A percentile compares a stretch with the other conserved stretches of the same genome.
Conservation (phyloP, 1,284 basidiomycete species). For the Ustilago xerochloae region DNA sequence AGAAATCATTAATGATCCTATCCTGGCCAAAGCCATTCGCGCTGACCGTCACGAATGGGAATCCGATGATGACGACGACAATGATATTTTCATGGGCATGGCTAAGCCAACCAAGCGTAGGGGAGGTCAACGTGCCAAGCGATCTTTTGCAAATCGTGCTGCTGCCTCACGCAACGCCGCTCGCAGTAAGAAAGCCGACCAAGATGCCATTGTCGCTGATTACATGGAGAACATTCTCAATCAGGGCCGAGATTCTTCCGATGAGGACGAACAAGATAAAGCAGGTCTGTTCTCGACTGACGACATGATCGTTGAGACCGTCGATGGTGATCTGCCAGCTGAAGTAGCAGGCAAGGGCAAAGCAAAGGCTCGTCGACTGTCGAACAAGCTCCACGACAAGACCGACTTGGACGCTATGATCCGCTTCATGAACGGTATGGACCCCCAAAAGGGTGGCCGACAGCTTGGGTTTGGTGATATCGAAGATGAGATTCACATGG, state of each 20-base stretch:
- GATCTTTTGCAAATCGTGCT: constrained; percentile 20
- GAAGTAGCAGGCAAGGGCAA: constrained; percentile 24
- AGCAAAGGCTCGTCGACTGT: constrained; percentile 25
- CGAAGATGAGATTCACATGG: constrained; percentile 46
- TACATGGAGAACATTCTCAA: constrained; percentile 63
- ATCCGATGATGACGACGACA: constrained; percentile 17
- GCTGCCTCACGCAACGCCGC: constrained; percentile 21
- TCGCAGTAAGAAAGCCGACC: constrained; percentile 35
- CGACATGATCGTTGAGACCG: constrained; percentile 27
- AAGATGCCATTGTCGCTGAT: constrained; percentile 62
- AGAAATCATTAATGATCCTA: constrained; percentile 30
- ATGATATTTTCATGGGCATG: constrained; percentile 11
- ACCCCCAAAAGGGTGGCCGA: constrained; percentile 53
- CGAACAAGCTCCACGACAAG: constrained; percentile 33
- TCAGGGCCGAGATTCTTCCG: constrained; percentile 17
- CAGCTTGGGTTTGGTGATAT: constrained; percentile 60
- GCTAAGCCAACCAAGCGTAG: constrained; percentile 25
- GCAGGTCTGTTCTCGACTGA: constrained; percentile 9
- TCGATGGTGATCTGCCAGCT: constrained; percentile 14
- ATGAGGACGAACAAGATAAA: constrained; percentile 18
- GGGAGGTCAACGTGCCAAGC: constrained; percentile 43
- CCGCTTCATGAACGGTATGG: constrained; percentile 62
- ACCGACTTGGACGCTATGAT: constrained; percentile 57
- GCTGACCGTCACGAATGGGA: constrained; percentile 49
- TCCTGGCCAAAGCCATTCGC: constrained; percentile 39